Evolutionary conservation across 495 filamentous ascomycete species (phyloP), one percentile per base, ranked within the genome.

Genomic region (Beverwykella pulmonaria): DNA sequence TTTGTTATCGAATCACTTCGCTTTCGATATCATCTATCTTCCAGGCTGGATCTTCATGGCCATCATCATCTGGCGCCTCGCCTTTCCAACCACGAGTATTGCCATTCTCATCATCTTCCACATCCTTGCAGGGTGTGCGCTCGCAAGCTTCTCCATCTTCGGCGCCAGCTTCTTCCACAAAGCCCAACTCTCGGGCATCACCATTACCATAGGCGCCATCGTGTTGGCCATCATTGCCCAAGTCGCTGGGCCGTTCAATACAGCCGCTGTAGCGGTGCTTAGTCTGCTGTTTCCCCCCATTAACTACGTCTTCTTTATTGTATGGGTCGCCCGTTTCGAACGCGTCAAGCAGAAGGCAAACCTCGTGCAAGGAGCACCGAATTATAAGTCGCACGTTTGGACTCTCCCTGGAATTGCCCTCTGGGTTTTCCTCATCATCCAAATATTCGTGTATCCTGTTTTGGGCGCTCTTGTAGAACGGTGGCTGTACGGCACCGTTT

Each of bases 401-500:
- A 74, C 74, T 1, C 63, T 92, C 3, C 84, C 89, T 1, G 88
- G 85, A 0, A 84, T 92, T 56, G 86, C 81, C 0, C 77, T 92
- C 14, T 92, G 85, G 80, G 68, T 91, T 1, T 88, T 93, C 59
- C 72, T 91, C 29, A 79, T 90, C 29, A 71, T 92, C 19, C 92
- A 96, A 70, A 91, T 88, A 39, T 67, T 95, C 32, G 80, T 80
- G 4, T 96, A 88, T 74, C 88, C 90, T 3, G 60, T 91, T 15
- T 75, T 94, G 7, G 92, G 84, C 1, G 88, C 88, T 23, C 61
- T 89, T 1, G 79, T 94, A 20, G 92, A 96, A 75, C 80, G 86
- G 22, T 79, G 75, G 23, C 81, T 95, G 1, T 91, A 92, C 69
- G 91, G 91, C 5, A 93, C 90, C 1, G 82, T 86, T 4, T 87